Evolutionary conservation across 176 grass and related monocot species (phyloP).

Genomic region (Avena insularis): DNA sequence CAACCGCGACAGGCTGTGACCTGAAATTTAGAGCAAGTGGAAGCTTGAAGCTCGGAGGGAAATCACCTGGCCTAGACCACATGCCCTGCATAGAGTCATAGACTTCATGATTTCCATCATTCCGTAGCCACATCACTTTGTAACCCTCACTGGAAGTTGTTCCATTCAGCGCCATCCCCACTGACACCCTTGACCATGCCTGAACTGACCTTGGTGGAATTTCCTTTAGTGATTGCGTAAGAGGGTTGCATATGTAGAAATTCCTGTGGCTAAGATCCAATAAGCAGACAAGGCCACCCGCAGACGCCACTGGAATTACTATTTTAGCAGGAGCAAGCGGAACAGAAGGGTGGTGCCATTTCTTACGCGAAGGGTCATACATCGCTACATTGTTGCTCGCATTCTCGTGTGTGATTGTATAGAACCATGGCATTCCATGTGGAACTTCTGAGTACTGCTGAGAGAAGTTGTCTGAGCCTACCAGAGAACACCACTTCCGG

Average conservation of each 20-base stretch:
- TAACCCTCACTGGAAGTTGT: slow-evolving; percentile 66
- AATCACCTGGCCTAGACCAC: slow-evolving; percentile 61
- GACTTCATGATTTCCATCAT: slow-evolving; percentile 75
- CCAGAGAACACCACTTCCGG: slow-evolving; percentile 77
- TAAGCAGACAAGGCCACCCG: slow-evolving; percentile 94
- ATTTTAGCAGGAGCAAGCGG: slow-evolving; percentile 69
- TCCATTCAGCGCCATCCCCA: slow-evolving; percentile 92
- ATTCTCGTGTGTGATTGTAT: slow-evolving; percentile 88
- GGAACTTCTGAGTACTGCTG: slow-evolving; percentile 65
- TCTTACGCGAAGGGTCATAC: slow-evolving; percentile 74
- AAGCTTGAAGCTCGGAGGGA: slow-evolving; percentile 81
- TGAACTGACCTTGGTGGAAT: slow-evolving; percentile 76
- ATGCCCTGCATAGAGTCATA: slow-evolving; percentile 72
- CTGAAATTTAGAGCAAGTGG: slow-evolving; percentile 92
- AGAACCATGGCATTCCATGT: slow-evolving; percentile 76
- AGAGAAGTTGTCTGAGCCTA: slow-evolving; percentile 76
- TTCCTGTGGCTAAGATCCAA: slow-evolving; percentile 80
- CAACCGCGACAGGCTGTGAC: slow-evolving; percentile 81
- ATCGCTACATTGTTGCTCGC: slow-evolving; percentile 71
- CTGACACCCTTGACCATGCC: slow-evolving; percentile 84
- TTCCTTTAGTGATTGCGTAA: slow-evolving; percentile 77
- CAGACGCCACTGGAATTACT: slow-evolving; percentile 90
- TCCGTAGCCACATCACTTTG: slow-evolving; percentile 88
- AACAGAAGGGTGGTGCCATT: slow-evolving; percentile 82
- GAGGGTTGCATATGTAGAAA: slow-evolving; percentile 92